Evolutionary conservation across 2,329 filamentous ascomycete genomes (phyloP).

Genomic region (Trichoderma sp.): DNA sequence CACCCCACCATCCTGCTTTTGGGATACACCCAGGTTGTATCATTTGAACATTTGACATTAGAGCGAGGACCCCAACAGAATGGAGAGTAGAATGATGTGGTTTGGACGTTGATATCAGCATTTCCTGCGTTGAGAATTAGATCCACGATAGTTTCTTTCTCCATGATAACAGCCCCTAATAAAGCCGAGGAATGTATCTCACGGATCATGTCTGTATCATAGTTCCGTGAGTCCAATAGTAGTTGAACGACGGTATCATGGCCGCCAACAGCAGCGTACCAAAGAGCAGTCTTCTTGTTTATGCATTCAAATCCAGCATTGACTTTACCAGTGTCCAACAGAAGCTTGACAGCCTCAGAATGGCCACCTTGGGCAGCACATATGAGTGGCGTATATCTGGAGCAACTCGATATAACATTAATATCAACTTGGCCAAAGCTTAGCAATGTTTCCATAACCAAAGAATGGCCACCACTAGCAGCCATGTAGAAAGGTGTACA

Average conservation of each 20-base stretch:
- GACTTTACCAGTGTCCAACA: background rate
- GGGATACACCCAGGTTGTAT: no score
- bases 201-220: background rate
- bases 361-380: background rate
- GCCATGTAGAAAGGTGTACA: no score
- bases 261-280: background rate
- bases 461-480: background rate
- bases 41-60: no score
- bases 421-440: background rate
- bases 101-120: background rate
- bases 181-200: background rate
- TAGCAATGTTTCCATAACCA: background rate
- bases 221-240: fast-evolving
- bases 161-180: background rate
- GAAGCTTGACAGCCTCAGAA: background rate
- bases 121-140: background rate
- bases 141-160: background rate
- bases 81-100: no score
- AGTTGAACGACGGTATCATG: background rate
- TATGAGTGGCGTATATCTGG: background rate
- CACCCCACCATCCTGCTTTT: no score
- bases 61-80: no score
- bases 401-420: background rate
- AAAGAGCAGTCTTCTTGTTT: background rate
- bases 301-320: background rate